Evolutionary conservation across 2,329 filamentous ascomycete species (phyloP).

Genomic region (Trichophyton verrucosum): DNA sequence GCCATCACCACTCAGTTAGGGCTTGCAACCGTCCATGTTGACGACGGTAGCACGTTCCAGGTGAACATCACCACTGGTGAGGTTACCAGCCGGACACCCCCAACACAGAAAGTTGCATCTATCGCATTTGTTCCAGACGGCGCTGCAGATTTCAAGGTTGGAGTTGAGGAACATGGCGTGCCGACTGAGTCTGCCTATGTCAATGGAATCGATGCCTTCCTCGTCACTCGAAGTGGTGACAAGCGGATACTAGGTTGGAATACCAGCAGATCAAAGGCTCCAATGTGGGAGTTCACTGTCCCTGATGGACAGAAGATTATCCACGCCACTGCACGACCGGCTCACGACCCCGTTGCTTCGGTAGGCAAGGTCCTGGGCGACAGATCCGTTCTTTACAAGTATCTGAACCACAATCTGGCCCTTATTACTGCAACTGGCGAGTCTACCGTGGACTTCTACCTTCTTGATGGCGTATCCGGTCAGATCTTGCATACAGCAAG

Average conservation of each 20-base stretch:
- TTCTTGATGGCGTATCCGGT: conserved; percentile 79
- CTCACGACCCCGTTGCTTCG: conserved; percentile 79
- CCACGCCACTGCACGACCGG: conserved; percentile 53
- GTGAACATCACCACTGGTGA: conserved; percentile 35
- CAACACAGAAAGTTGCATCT: conserved; percentile 21
- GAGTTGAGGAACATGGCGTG: conserved; percentile 26
- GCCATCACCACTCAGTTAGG: conserved; percentile 53
- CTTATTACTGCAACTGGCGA: conserved; percentile 60
- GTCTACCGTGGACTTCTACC: conserved; percentile 55
- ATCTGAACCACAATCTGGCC: conserved; percentile 75
- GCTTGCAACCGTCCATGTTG: conserved; percentile 46
- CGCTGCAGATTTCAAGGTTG: conserved; percentile 18
- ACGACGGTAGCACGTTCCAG: conserved; percentile 50
- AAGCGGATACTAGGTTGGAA: conserved; percentile 35
- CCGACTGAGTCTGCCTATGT: conserved; percentile 20
- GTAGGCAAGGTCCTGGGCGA: conserved; percentile 90
- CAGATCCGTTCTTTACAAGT: conserved; percentile 92
- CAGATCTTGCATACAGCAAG: conserved; percentile 59
- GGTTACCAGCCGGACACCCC: conserved; percentile 23
- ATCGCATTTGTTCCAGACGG: conserved; percentile 22
- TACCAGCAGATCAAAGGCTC: conserved; percentile 27
- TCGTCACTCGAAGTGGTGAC: conserved; percentile 32
- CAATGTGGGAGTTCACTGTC: conserved; percentile 62
- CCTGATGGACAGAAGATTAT: conserved; percentile 55
- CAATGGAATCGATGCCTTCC: conserved; percentile 23